Evolutionary conservation across 306 rosid genomes (phyloP).

Genomic region (Pachyrhizus erosus): DNA sequence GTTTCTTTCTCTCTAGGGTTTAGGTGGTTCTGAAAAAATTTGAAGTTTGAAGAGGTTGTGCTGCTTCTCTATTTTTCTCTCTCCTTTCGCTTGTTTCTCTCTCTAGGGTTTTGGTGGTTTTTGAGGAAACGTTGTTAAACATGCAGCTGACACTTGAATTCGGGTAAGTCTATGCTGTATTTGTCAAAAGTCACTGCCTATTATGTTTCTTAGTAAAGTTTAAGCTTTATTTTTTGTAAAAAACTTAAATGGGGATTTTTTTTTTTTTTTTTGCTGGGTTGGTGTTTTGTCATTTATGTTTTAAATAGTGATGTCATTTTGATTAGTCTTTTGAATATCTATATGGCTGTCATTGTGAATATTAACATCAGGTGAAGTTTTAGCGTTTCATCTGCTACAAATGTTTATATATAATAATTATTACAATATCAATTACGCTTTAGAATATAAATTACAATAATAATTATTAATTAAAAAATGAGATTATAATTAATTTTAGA

Average conservation of each 20-base stretch:
- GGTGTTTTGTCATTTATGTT: too few relatives aligned
- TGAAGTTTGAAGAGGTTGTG: not conserved
- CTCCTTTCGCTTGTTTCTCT: conserved; percentile 13
- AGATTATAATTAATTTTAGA: too few relatives aligned
- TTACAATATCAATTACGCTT: too few relatives aligned
- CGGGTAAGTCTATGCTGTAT: conserved; percentile 56
- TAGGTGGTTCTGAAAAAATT: too few relatives aligned
- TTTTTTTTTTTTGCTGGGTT: too few relatives aligned
- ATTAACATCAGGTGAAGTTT: not conserved
- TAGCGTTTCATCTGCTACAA: not conserved
- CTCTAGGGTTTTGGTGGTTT: conserved; percentile 45
- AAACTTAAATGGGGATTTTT: not conserved
- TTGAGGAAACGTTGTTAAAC: conserved; percentile 25
- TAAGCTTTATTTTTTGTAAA: not conserved
- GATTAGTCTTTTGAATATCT: not conserved
- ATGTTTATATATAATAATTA: too few relatives aligned
- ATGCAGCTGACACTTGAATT: conserved; percentile 91
- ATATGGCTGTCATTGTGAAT: not conserved
- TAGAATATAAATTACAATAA: too few relatives aligned
- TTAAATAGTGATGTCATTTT: too few relatives aligned
- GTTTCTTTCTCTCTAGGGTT: conserved; percentile 45
- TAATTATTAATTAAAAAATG: too few relatives aligned
- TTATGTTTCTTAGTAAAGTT: not conserved
- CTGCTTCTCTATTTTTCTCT: not conserved
- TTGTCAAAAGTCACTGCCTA: not conserved